Evolutionary conservation across 2,329 filamentous ascomycete species (phyloP).

Genomic region (Hymenoscyphus infarciens): DNA sequence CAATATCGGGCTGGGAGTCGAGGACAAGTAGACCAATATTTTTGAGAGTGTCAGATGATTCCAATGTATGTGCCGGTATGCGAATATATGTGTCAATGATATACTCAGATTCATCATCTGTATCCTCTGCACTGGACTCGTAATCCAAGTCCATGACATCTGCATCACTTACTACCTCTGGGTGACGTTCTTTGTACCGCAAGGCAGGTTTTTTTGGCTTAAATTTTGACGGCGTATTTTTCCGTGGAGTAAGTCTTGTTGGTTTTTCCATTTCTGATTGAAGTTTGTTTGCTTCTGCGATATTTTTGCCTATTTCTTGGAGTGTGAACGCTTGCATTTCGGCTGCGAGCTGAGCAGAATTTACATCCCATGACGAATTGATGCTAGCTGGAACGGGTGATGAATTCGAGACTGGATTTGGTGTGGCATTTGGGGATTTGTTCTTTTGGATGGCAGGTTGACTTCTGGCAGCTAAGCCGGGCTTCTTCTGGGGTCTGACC

Average conservation of each 20-base stretch:
- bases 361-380: slow-evolving; percentile 37
- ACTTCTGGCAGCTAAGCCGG: slow-evolving; percentile 25
- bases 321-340: slow-evolving; percentile 59
- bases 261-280: slow-evolving; percentile 11
- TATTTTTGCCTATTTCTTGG: slow-evolving; percentile 47
- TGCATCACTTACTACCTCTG: slow-evolving; percentile 36
- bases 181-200: slow-evolving; percentile 55
- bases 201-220: slow-evolving; percentile 54
- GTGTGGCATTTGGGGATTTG: slow-evolving; percentile 15
- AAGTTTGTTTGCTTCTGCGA: slow-evolving; percentile 23
- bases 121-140: slow-evolving; percentile 42
- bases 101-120: slow-evolving; percentile 52
- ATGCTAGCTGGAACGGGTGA: slow-evolving; percentile 33
- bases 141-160: slow-evolving; percentile 39
- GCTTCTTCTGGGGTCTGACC: slow-evolving; percentile 28
- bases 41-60: slow-evolving; percentile 44
- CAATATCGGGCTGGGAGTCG: slow-evolving; percentile 39
- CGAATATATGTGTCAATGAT: slow-evolving; percentile 63
- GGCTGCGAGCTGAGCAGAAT: slow-evolving; percentile 44
- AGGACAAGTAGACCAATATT: slow-evolving; percentile 42
- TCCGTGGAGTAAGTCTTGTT: slow-evolving; percentile 11
- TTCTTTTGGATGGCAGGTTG: slow-evolving; percentile 10
- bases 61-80: slow-evolving; percentile 50
- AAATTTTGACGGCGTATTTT: slow-evolving; percentile 40
- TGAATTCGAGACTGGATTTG: background rate